Evolutionary conservation across 2,329 filamentous ascomycete genomes (phyloP), one percentile per base, ranked within the genome.

Genomic region (Aspergillus aculeatus): DNA sequence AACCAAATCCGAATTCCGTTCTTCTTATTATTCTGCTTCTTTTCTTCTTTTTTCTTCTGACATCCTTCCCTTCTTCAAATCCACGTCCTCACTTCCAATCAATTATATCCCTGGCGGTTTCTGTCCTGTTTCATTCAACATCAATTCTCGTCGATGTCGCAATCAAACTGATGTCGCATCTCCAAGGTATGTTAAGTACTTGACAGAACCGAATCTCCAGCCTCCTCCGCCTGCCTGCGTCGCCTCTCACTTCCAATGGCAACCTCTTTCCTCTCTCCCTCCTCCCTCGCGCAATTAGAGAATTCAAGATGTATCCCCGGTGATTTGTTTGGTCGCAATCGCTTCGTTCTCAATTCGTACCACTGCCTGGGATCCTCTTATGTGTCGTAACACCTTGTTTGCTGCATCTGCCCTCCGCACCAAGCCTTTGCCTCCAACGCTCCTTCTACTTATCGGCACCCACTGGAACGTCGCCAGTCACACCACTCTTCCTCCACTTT

Each of bases 371-470:
- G 52, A 32, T 54, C 47, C 14, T 35, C 3, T 44, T 44, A 16
- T 54, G 54, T 62, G 58, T 57, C 62, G 67, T 70, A 63, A 66
- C 62, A 71, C 68, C 57, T 58, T 51, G 56, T 41, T 52, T 52
- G 57, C 60, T 57, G 50, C 49, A 58, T 57, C 52, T 62, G 62
- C 66, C 50, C 63, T 54, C 58, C 55, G 57, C 60, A 29, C 60
- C 57, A 49, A 57, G 63, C 64, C 51, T 59, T 58, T 66, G 62
- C 57, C 60, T 69, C 65, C 68, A 66, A 64, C 64, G 58, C 62
- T 62, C 61, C 63, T 68, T 62, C 65, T 64, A 56, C 55, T 53
- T 56, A 50, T 35, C 41, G 47, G 24, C 14, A 50, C 41, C 29
- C 44, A 38, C 50, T 62, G 50, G 35, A 56, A 48, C 50, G 24